phyloP scores from a whole-genome alignment of 371 early-diverging fungal genomes.

The Fennellomyces sp. region DNA sequence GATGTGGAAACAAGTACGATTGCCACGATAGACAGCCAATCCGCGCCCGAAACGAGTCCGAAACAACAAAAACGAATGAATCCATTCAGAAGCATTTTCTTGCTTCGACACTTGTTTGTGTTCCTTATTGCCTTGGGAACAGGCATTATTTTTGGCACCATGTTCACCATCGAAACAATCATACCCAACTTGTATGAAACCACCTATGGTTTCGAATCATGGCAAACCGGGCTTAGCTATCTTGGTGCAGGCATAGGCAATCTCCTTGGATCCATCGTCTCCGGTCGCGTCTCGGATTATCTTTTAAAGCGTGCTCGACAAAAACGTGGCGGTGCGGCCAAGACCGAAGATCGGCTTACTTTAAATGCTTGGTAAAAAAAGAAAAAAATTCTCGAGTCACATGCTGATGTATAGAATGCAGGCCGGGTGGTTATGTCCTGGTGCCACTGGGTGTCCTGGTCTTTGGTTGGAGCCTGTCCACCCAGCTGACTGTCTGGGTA shows the following conservation, averaged over 20 bases:
- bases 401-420: conserved; percentile 22
- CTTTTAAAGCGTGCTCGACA: conserved; percentile 27
- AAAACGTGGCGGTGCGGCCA: conserved; percentile 27
- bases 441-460: conserved; percentile 56
- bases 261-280: conserved; percentile 36
- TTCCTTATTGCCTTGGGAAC: conserved; percentile 41
- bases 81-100: conserved; percentile 29
- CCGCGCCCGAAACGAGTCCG: not conserved
- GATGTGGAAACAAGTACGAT: not conserved
- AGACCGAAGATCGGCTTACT: conserved; percentile 45
- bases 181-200: conserved; percentile 37
- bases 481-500: conserved; percentile 39
- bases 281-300: conserved; percentile 38
- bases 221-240: conserved; percentile 48
- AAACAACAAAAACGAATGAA: conserved; percentile 15
- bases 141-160: conserved; percentile 51
- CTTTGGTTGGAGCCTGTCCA: conserved; percentile 57
- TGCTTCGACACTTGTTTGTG: conserved; percentile 49
- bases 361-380: conserved; percentile 36
- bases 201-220: conserved; percentile 41
- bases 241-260: conserved; percentile 49
- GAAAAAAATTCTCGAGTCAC: not conserved
- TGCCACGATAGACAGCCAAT: not conserved
- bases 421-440: conserved; percentile 54
- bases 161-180: conserved; percentile 51